Percentiles rank a stretch among this genome's conserved stretches.
Conservation (phyloP, 2,329 filamentous ascomycete species). For the Colletotrichum endophyticum region DNA sequence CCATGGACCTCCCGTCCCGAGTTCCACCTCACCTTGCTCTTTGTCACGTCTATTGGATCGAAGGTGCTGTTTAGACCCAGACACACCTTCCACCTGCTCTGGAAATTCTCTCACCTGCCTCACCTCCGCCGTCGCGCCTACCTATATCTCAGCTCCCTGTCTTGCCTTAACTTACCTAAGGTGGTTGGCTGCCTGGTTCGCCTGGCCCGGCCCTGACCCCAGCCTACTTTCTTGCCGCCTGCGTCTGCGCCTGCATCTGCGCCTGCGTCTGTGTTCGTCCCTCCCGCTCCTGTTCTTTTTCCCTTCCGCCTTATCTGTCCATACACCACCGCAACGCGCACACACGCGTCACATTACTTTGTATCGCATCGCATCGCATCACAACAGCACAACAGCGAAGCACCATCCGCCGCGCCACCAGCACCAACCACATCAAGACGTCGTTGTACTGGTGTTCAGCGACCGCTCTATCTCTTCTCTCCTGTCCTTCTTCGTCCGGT, state of each 20-base stretch:
- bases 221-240: background rate
- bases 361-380: background rate
- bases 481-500: background rate
- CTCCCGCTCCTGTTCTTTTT: background rate
- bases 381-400: background rate
- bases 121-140: background rate
- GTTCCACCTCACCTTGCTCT: background rate
- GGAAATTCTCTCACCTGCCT: background rate
- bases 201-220: background rate
- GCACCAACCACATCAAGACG: background rate
- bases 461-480: background rate
- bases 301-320: background rate
- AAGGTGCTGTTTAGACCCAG: background rate
- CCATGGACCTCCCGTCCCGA: background rate
- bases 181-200: background rate
- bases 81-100: background rate
- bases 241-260: background rate
- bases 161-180: background rate
- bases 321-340: constrained; percentile 6
- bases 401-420: background rate
- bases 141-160: background rate
- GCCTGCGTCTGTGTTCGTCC: background rate
- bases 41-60: background rate
- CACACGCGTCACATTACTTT: constrained; percentile 9
- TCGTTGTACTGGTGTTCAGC: background rate